These are phyloP conservation scores for Salicornia ramosissima DNA, from an alignment of 148 eudicot species.

Conservation along the genomic window DNA sequence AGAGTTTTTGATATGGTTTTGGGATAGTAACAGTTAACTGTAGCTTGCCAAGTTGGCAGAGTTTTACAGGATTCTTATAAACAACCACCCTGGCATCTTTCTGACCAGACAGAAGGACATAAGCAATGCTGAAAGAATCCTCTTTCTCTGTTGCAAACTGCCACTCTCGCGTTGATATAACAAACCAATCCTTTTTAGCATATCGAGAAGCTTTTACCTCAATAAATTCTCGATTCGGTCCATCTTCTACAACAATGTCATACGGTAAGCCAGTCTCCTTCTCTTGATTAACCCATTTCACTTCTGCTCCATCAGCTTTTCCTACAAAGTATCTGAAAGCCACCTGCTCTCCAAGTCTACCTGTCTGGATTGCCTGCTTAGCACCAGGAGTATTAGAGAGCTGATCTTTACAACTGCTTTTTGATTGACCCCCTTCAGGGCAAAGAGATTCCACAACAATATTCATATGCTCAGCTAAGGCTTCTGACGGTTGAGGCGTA, in stretches of 20 bases:
- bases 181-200: slow-evolving; percentile 64
- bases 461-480: slow-evolving; percentile 28
- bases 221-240: slow-evolving; percentile 42
- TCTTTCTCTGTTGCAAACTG: slow-evolving; percentile 76
- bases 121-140: slow-evolving; percentile 69
- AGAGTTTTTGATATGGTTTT: slow-evolving; percentile 40
- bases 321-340: slow-evolving; percentile 62
- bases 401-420: slow-evolving; percentile 32
- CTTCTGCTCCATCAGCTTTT: slow-evolving; percentile 31
- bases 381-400: slow-evolving; percentile 25
- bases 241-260: slow-evolving; percentile 60
- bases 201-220: slow-evolving; percentile 86
- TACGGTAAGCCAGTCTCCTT: slow-evolving; percentile 76
- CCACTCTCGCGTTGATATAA: slow-evolving; percentile 80
- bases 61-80: slow-evolving; percentile 60
- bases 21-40: slow-evolving; percentile 56
- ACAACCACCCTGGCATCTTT: slow-evolving; percentile 44
- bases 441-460: slow-evolving; percentile 30
- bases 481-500: slow-evolving; percentile 22
- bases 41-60: slow-evolving; percentile 65
- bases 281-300: slow-evolving; percentile 76
- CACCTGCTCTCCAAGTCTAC: slow-evolving; percentile 71
- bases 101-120: slow-evolving; percentile 44
- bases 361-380: slow-evolving; percentile 48
- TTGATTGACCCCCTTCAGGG: slow-evolving; percentile 31